phyloP scores from a whole-genome alignment of 805 yeast species.

The Candida lessepsii region DNA sequence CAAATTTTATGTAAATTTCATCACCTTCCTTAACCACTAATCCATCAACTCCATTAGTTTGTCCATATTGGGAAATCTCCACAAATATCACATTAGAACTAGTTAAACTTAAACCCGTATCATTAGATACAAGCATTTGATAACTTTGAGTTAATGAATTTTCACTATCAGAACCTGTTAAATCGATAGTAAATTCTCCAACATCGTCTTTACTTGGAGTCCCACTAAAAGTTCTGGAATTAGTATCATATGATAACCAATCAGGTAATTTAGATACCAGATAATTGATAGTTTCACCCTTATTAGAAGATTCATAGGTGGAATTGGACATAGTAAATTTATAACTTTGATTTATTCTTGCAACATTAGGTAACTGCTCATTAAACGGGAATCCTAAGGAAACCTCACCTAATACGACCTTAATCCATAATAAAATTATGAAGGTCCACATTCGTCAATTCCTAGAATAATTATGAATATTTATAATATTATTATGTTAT shows the following conservation, averaged over 20 bases:
- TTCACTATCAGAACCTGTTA: conserved; percentile 70
- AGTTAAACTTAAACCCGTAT: conserved; percentile 52
- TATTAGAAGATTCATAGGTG: conserved; percentile 53
- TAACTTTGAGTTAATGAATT: conserved; percentile 48
- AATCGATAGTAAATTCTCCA: conserved; percentile 39
- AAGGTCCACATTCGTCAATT: not conserved
- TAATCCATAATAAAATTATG: conserved; percentile 1
- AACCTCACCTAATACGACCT: conserved; percentile 1
- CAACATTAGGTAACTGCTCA: conserved; percentile 86
- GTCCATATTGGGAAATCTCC: conserved; percentile 63
- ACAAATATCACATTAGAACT: conserved; percentile 43
- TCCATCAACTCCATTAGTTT: conserved; percentile 74
- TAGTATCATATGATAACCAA: conserved; percentile 76
- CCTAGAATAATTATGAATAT: not conserved
- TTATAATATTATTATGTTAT: not conserved
- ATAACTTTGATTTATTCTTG: conserved; percentile 63
- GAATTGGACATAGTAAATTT: conserved; percentile 64
- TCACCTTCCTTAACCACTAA: conserved; percentile 72
- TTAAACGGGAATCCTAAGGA: conserved; percentile 69
- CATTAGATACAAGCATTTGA: conserved; percentile 57
- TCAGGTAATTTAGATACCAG: conserved; percentile 59
- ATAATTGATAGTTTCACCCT: conserved; percentile 50
- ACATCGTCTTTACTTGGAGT: conserved; percentile 53
- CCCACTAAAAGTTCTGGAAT: conserved; percentile 64
- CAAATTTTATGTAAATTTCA: conserved; percentile 63